Evolutionary conservation across 441 rosid genomes (phyloP), one percentile per base, ranked within the genome.

Genomic region (Rhodomyrtus psidioides): DNA sequence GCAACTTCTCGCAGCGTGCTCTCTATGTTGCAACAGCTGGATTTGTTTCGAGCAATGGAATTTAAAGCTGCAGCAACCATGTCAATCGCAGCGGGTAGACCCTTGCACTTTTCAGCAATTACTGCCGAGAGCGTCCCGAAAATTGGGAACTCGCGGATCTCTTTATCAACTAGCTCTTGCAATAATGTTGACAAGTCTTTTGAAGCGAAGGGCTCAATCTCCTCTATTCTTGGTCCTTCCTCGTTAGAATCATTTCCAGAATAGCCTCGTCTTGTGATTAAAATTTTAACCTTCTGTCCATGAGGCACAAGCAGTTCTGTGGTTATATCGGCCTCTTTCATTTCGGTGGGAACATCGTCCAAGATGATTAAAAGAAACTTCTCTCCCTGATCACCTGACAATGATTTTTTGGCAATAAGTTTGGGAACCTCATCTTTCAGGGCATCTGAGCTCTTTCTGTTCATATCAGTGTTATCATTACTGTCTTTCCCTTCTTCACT

Each of bases 251-350:
- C 39, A 51, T 7, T 19, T 53, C 10, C 86, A 26, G 55, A 70
- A 9, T 30, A 27, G 9, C 58, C 39, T 81, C 85, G 74, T 86
- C 90, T 84, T 1, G 92, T 90, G 57, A 90, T 85, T 51, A 94
- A 51, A 27, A 89, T 28, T 84, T 86, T 90, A 13, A 83, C 55
- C 5, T 1, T 49, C 76, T 62, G 75, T 30, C 75, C 75, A 62
- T 4, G 24, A 62, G 44, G 26, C 75, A 4, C 44, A 62, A 62
- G 44, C 75, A 62, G 2, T 1, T 62, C 44, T 30, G 75, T 2
- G 42, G 4, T 62, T 62, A 62, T 62, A 9, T 30, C 24, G 44
- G 44, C 4, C 44, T 62, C 75, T 62, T 62, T 62, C 44, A 62
- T 62, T 62, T 62, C 13, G 6, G 7, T 62, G 12, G 74, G 42